phyloP scores from a whole-genome alignment of 1,284 basidiomycete genomes.

The Cryptococcus sp. region DNA sequence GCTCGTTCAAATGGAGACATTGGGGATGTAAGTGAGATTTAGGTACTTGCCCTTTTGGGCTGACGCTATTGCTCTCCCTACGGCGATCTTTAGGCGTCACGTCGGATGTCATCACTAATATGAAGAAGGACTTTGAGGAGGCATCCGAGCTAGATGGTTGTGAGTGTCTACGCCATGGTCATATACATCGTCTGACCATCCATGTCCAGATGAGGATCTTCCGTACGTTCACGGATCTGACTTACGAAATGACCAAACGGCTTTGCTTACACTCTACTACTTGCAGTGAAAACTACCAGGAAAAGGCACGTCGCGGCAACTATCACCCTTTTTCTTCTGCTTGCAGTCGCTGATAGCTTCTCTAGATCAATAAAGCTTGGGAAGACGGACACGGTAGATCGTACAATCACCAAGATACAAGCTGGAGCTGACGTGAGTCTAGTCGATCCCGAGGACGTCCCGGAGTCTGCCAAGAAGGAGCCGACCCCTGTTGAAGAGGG shows the following conservation, averaged over 20 bases:
- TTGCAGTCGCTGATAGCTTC: background rate
- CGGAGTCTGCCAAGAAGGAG: slow-evolving; percentile 66
- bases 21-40: slow-evolving; percentile 42
- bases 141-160: slow-evolving; percentile 58
- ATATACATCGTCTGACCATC: slow-evolving; percentile 1
- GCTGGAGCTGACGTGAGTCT: background rate
- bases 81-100: slow-evolving; percentile 69
- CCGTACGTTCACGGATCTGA: slow-evolving; percentile 21
- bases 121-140: slow-evolving; percentile 65
- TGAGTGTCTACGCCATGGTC: slow-evolving; percentile 13
- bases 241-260: background rate
- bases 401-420: background rate
- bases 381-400: slow-evolving; percentile 61
- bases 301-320: slow-evolving; percentile 41
- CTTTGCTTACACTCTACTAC: slow-evolving; percentile 3
- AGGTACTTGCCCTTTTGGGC: no score
- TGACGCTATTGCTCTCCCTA: slow-evolving; percentile 5
- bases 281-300: slow-evolving; percentile 53
- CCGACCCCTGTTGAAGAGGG: slow-evolving; percentile 16
- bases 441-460: slow-evolving; percentile 76
- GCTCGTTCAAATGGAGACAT: slow-evolving; percentile 61
- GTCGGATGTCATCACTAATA: slow-evolving; percentile 66
- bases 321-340: background rate
- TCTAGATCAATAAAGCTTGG: slow-evolving; percentile 65
- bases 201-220: slow-evolving; percentile 40